phyloP scores from a whole-genome alignment of 139 green algal genomes.

The Spirogloea muscicola region DNA sequence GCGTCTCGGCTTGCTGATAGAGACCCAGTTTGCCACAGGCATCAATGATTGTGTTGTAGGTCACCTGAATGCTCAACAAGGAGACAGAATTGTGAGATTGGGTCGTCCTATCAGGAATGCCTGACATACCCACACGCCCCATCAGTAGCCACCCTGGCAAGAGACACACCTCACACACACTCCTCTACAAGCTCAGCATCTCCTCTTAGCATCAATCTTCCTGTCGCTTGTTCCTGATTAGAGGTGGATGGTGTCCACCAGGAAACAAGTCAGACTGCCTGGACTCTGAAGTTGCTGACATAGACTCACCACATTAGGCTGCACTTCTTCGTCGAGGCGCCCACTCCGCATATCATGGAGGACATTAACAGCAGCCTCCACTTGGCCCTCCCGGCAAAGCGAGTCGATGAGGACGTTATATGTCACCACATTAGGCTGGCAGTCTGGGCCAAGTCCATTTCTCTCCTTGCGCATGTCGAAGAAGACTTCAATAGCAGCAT shows the following conservation, averaged over 20 bases:
- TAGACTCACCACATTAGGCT: slow-evolving; percentile 13
- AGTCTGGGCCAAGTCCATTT: slow-evolving; percentile 19
- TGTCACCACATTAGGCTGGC: slow-evolving; percentile 22
- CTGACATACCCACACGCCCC: no score
- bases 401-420: slow-evolving; percentile 41
- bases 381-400: slow-evolving; percentile 34
- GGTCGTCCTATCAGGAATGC: no score
- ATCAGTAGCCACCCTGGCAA: no score
- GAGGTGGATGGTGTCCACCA: no score
- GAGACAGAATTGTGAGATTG: no score
- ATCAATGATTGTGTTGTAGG: slow-evolving; percentile 42
- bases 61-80: no score
- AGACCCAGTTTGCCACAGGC: slow-evolving; percentile 32
- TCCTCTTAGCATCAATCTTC: no score
- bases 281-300: no score
- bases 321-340: background rate
- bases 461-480: slow-evolving; percentile 18
- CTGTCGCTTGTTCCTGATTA: no score
- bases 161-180: no score
- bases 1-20: slow-evolving; percentile 4
- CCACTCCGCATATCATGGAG: slow-evolving; percentile 9
- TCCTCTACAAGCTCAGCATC: no score
- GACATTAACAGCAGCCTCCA: slow-evolving; percentile 32
- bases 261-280: no score
- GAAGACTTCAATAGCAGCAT: slow-evolving; percentile 33